phyloP scores from a whole-genome alignment of 2,329 filamentous ascomycete genomes.

The Aspergillus neoniger region DNA sequence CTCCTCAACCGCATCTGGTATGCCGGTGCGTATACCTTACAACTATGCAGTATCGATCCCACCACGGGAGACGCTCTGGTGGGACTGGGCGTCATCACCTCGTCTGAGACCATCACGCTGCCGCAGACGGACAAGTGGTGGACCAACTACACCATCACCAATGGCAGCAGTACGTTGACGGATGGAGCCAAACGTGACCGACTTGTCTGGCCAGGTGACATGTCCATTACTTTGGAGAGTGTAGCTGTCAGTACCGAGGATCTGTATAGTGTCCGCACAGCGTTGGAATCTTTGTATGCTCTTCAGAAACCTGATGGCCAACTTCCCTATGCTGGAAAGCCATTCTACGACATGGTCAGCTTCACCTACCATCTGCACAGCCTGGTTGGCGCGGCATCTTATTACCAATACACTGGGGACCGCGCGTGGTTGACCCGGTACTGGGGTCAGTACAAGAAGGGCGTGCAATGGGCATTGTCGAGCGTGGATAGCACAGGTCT shows the following conservation, averaged over 20 bases:
- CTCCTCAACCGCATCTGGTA: conserved; percentile 60
- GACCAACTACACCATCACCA: conserved; percentile 33
- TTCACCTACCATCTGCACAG: conserved; percentile 60
- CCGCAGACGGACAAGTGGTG: conserved; percentile 30
- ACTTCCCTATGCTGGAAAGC: conserved; percentile 55
- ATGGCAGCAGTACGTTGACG: conserved; percentile 37
- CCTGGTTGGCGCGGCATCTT: conserved; percentile 49
- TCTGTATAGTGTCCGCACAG: conserved; percentile 53
- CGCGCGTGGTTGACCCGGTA: conserved; percentile 41
- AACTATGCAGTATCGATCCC: conserved; percentile 36
- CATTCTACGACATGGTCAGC: conserved; percentile 43
- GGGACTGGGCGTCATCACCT: conserved; percentile 7
- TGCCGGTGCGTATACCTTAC: conserved; percentile 53
- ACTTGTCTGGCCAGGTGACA: conserved; percentile 63
- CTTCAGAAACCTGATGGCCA: conserved; percentile 48
- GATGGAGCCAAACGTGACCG: conserved; percentile 47
- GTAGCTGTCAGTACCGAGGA: conserved; percentile 59
- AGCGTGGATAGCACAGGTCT: conserved; percentile 48
- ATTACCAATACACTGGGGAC: conserved; percentile 48
- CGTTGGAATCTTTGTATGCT: conserved; percentile 51
- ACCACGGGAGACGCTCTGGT: conserved; percentile 25
- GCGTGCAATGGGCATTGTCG: conserved; percentile 44
- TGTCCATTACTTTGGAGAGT: conserved; percentile 58
- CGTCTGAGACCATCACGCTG: conserved; percentile 13
- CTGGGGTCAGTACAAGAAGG: conserved; percentile 50